phyloP scores from a whole-genome alignment of 352 stramenopile species.

The Phytophthora chlamydospora region DNA sequence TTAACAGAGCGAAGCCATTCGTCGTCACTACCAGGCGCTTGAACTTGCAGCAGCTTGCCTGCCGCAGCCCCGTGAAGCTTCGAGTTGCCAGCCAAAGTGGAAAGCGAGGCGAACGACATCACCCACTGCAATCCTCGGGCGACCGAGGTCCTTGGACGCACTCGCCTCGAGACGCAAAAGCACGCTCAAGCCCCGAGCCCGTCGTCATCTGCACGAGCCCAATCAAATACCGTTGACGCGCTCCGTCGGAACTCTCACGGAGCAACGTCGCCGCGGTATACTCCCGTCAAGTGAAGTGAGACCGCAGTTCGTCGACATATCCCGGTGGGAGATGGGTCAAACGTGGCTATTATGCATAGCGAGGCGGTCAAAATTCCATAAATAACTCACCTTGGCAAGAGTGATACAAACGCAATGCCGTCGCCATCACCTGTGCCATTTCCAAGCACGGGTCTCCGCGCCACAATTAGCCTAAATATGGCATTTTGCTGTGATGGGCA shows the following conservation, averaged over 20 bases:
- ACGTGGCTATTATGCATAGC: background rate
- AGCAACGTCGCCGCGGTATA: background rate
- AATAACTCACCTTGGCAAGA: too few relatives aligned
- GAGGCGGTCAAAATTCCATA: too few relatives aligned
- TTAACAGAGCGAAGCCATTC: conserved; percentile 8
- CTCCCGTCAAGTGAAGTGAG: conserved; percentile 17
- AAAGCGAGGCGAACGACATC: too few relatives aligned
- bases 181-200: background rate
- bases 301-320: conserved; percentile 25
- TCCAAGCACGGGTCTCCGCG: too few relatives aligned
- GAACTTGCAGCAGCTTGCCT: too few relatives aligned
- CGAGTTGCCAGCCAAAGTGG: too few relatives aligned
- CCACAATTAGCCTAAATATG: too few relatives aligned
- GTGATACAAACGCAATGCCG: too few relatives aligned
- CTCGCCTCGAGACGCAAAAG: conserved; percentile 12
- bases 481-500: conserved; percentile 11
- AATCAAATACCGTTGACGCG: conserved; percentile 33
- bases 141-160: conserved; percentile 2
- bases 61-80: too few relatives aligned
- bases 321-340: conserved; percentile 2
- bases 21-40: background rate
- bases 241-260: conserved; percentile 16
- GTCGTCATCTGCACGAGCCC: conserved; percentile 13
- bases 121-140: background rate
- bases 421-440: too few relatives aligned